Evolutionary conservation across 2,329 filamentous ascomycete species (phyloP), one percentile per base, ranked within the genome.

Genomic region (Decorospora gaudefroyi): DNA sequence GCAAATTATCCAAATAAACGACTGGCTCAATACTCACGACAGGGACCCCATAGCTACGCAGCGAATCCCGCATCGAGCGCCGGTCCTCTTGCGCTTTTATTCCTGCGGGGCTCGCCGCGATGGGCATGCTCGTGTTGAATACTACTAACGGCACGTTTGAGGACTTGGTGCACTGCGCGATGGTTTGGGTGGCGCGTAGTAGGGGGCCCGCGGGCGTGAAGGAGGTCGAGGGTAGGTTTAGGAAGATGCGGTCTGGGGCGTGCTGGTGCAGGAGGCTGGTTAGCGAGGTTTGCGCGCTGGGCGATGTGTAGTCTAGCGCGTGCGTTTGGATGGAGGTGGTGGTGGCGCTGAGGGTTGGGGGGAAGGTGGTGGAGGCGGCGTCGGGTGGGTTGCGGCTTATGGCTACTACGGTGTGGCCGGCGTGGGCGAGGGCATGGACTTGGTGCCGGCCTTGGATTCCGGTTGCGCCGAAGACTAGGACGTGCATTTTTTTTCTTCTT

Each of bases 1-100:
- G 61, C 0, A 72, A 53, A 23, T 72, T 73, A 45, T 73, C 69
- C 6, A 73, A 55, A 46, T 69, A 73, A 9, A 65, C 65, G 6
- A 72, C 70, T 4, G 70, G 70, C 42, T 73, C 62, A 15, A 72
- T 69, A 42, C 58, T 64, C 32, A 72, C 61, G 25, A 69, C 53
- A 6, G 63, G 55, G 2, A 72, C 47, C 13, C 64, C 63, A 2
- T 51, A 53, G 0, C 54, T 59, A 6, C 69, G 51, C 11, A 72
- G 55, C 6, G 69, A 25, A 0, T 43, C 43, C 6, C 64, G 59
- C 51, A 72, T 72, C 29, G 55, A 49, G 16, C 63, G 35, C 3
- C 63, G 43, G 27, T 67, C 63, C 5, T 67, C 63, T 23, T 67
- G 63, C 4, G 62, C 61, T 46, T 53, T 60, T 33, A 65, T 65